phyloP scores from a whole-genome alignment of 2,329 filamentous ascomycete species.

The Alternaria gaisen region DNA sequence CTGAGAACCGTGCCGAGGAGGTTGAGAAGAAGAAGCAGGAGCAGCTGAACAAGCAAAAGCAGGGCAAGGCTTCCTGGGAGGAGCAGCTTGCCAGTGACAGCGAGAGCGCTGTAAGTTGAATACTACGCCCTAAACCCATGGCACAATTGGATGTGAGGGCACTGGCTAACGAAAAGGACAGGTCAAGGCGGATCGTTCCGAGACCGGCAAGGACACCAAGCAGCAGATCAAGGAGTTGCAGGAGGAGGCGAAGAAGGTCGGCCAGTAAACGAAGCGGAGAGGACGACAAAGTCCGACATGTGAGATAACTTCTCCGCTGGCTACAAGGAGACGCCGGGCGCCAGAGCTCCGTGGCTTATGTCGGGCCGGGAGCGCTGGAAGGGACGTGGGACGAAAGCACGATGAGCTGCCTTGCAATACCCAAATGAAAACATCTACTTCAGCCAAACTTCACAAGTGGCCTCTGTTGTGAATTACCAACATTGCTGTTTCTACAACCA shows the following conservation, averaged over 20 bases:
- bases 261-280: background rate
- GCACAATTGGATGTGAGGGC: background rate
- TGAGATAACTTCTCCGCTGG: background rate
- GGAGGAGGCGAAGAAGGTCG: constrained; percentile 53
- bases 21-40: constrained; percentile 56
- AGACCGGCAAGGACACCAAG: constrained; percentile 50
- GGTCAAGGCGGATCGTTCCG: constrained; percentile 56
- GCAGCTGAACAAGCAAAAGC: constrained; percentile 54
- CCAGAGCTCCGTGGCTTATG: background rate
- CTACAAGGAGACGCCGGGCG: background rate
- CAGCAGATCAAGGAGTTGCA: constrained; percentile 58
- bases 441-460: background rate
- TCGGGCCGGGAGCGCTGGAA: background rate
- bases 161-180: constrained; percentile 19
- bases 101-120: constrained; percentile 51
- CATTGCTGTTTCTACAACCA: background rate
- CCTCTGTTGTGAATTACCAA: rapidly evolving
- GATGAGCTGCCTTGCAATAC: constrained; percentile 8
- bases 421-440: background rate
- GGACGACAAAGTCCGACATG: background rate
- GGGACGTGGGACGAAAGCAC: background rate
- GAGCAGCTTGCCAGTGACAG: constrained; percentile 55
- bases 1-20: constrained; percentile 50
- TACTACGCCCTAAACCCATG: background rate
- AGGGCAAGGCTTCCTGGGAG: constrained; percentile 56